phyloP scores from a whole-genome alignment of 331 rosid genomes.

The Spiraea crenata region DNA sequence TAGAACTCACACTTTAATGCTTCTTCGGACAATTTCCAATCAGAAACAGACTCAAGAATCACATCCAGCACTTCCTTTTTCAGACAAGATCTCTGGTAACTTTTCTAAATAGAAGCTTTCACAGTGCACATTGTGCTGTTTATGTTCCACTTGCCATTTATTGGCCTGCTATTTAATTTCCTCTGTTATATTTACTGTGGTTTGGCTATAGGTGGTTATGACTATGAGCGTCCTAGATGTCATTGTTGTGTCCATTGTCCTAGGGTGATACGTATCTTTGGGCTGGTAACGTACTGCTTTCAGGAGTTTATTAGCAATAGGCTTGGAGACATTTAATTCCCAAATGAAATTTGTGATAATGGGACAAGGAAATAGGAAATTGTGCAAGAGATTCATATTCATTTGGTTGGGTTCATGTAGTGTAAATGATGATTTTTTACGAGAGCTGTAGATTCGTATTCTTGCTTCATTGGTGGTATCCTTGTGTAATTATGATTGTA shows the following conservation, averaged over 20 bases:
- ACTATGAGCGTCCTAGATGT: not conserved
- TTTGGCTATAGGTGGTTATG: not conserved
- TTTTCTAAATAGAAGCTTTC: constrained; percentile 12
- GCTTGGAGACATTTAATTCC: not conserved
- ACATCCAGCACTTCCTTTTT: constrained; percentile 39
- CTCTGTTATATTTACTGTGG: not conserved
- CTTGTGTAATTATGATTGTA: not conserved
- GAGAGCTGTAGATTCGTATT: not conserved
- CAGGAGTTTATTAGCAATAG: not conserved
- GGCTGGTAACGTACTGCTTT: not conserved
- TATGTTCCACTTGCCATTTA: not conserved
- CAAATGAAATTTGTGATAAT: not conserved
- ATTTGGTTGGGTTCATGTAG: too few relatives aligned
- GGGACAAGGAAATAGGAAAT: not conserved
- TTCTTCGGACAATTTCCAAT: constrained; percentile 42
- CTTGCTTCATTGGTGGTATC: not conserved
- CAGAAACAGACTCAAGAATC: constrained; percentile 42
- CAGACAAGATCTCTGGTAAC: constrained; percentile 31
- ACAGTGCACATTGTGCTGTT: not conserved
- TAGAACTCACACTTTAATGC: constrained; percentile 40
- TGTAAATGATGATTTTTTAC: not conserved
- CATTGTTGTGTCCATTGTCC: not conserved
- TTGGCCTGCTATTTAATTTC: not conserved
- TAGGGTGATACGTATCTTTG: not conserved
- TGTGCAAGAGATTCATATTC: not conserved